A percentile compares a stretch with the other conserved stretches of the same genome.
Conservation (phyloP, 2,329 filamentous ascomycete species). For the Arthrobotrys conoides region DNA sequence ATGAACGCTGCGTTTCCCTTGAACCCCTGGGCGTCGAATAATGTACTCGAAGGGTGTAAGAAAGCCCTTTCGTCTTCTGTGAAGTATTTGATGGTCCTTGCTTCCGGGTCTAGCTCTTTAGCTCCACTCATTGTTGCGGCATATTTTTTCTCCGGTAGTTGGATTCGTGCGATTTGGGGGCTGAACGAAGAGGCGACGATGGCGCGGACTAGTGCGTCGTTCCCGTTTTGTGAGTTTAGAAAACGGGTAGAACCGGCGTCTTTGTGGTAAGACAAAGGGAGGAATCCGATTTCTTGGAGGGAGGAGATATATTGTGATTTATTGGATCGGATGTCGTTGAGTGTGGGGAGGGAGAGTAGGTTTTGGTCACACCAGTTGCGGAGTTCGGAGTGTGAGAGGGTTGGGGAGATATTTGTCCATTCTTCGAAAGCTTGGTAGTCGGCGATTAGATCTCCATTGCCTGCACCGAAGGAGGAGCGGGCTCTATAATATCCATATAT, state of each 20-base stretch:
- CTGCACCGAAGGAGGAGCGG: conserved; percentile 79
- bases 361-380: conserved; percentile 86
- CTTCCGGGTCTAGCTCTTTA: conserved; percentile 93
- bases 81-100: conserved; percentile 91
- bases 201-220: conserved; percentile 74
- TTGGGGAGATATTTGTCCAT: conserved; percentile 75
- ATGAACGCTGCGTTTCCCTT: conserved; percentile 82
- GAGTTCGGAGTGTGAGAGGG: conserved; percentile 69
- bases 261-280: conserved; percentile 70
- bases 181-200: conserved; percentile 81
- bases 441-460: conserved; percentile 89
- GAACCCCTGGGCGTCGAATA: conserved; percentile 87
- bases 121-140: conserved; percentile 87
- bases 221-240: conserved; percentile 66
- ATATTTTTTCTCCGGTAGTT: conserved; percentile 96
- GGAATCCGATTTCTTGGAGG: conserved; percentile 86
- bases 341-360: conserved; percentile 85
- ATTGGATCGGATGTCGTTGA: conserved; percentile 90
- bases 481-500: conserved; percentile 67
- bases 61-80: conserved; percentile 90
- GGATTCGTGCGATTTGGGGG: conserved; percentile 91
- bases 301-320: conserved; percentile 87
- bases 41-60: conserved; percentile 87
- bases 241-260: conserved; percentile 65
- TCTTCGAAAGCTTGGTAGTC: conserved; percentile 86